These are phyloP conservation scores for Fusarium oligoseptatum DNA, from an alignment of 2,329 filamentous ascomycete species.

Conservation along the genomic window DNA sequence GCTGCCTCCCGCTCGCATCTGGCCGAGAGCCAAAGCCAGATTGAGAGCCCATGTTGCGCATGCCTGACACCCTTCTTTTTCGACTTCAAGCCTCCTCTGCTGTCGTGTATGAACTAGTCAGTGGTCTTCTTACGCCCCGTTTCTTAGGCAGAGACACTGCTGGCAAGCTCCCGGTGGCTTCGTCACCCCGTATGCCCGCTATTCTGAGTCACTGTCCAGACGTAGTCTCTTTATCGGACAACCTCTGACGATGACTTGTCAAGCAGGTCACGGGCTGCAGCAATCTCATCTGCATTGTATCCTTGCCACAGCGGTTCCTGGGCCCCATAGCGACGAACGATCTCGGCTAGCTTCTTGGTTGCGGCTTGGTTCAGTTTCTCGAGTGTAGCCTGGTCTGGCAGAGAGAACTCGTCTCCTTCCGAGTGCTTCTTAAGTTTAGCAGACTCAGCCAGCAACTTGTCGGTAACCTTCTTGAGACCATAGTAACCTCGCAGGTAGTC, in stretches of 20 bases:
- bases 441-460: conserved; percentile 61
- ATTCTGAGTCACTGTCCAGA: conserved; percentile 30
- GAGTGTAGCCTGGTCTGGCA: conserved; percentile 70
- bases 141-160: conserved; percentile 19
- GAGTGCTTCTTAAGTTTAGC: conserved; percentile 60
- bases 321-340: conserved; percentile 73
- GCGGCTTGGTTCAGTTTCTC: conserved; percentile 79
- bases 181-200: conserved; percentile 22
- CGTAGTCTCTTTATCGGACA: conserved; percentile 55
- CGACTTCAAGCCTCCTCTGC: conserved; percentile 1
- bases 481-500: conserved; percentile 94
- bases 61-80: conserved; percentile 23
- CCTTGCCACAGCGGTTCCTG: conserved; percentile 78
- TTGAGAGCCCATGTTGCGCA: conserved; percentile 16
- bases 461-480: conserved; percentile 79
- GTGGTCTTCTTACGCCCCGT: conserved; percentile 23
- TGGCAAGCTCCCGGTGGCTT: conserved; percentile 16
- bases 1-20: conserved; percentile 26
- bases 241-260: conserved; percentile 63
- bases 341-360: conserved; percentile 81
- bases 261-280: conserved; percentile 77
- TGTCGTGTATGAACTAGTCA: conserved; percentile 29
- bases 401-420: conserved; percentile 63
- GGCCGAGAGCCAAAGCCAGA: conserved; percentile 11
- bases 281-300: conserved; percentile 78